These are phyloP conservation scores for Dispira simplex DNA, from an alignment of 192 early-diverging fungal species.

Conservation along the genomic window DNA sequence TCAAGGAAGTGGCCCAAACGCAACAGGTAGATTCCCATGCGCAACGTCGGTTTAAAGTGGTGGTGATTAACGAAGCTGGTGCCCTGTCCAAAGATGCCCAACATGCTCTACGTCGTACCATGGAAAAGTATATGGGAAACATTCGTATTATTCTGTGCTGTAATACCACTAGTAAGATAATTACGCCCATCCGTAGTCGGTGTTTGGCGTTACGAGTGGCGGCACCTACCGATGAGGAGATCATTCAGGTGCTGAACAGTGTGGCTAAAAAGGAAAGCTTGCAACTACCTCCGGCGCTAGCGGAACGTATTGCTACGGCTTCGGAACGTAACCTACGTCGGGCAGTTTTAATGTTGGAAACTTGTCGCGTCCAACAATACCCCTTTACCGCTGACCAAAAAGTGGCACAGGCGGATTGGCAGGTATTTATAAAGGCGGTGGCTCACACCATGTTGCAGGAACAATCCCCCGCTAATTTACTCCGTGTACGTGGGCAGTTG, in stretches of 20 bases:
- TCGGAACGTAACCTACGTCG: conserved; percentile 72
- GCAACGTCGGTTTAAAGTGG: conserved; percentile 80
- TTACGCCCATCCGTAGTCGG: conserved; percentile 79
- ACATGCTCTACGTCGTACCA: conserved; percentile 90
- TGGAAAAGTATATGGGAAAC: conserved; percentile 97
- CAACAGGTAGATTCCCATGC: conserved; percentile 74
- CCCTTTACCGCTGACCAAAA: conserved; percentile 31
- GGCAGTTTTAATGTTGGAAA: conserved; percentile 84
- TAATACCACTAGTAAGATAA: conserved; percentile 80
- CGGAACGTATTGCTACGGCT: conserved; percentile 44
- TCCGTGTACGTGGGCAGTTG: conserved; percentile 51
- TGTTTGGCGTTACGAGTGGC: conserved; percentile 82
- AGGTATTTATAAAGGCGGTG: conserved; percentile 53
- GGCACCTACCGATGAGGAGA: conserved; percentile 58
- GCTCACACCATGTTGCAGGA: conserved; percentile 49
- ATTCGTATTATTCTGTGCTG: conserved; percentile 87
- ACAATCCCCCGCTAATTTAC: conserved; percentile 60
- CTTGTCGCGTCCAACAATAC: conserved; percentile 52
- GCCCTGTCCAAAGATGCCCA: conserved; percentile 79
- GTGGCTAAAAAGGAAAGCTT: conserved; percentile 76
- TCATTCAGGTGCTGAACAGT: conserved; percentile 46
- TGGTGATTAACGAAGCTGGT: conserved; percentile 92
- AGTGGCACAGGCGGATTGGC: conserved; percentile 74
- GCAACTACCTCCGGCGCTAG: conserved; percentile 40
- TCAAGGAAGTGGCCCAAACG: conserved; percentile 95